Evolutionary conservation across 805 yeast genomes (phyloP).

Genomic region (Spathaspora passalidarum): DNA sequence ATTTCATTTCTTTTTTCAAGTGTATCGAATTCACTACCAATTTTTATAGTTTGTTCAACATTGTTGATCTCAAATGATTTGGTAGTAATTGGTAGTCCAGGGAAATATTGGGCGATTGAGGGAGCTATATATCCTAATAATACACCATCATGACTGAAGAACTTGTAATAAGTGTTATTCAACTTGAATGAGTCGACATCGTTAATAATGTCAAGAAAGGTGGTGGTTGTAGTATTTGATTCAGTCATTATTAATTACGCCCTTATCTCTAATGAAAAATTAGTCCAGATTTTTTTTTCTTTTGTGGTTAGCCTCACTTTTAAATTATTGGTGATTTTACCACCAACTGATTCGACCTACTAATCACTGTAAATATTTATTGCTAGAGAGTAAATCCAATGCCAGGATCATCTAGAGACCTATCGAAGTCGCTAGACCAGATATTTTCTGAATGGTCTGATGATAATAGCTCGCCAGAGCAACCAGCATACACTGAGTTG

Average conservation of each 20-base stretch:
- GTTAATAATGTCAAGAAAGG: constrained; percentile 16
- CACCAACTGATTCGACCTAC: too few relatives aligned
- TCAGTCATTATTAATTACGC: not conserved
- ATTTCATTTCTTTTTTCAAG: constrained; percentile 39
- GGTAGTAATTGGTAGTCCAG: constrained; percentile 6
- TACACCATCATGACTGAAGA: constrained; percentile 28
- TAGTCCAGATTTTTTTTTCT: not conserved
- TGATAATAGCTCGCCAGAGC: not conserved
- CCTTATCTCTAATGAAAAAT: not conserved
- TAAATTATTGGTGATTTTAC: not conserved
- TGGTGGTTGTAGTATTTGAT: constrained; percentile 1
- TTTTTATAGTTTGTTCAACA: constrained; percentile 19
- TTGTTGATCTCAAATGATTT: constrained; percentile 20
- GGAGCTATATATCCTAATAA: constrained; percentile 28
- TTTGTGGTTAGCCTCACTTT: not conserved
- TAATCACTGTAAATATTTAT: too few relatives aligned
- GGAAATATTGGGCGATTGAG: constrained; percentile 21
- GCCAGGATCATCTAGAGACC: constrained; percentile 15
- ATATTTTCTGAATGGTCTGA: constrained; percentile 23
- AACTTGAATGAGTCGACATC: constrained; percentile 29
- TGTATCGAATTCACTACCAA: constrained; percentile 27
- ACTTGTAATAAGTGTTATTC: constrained; percentile 16
- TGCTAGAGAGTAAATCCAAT: too few relatives aligned
- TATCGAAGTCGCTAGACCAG: constrained; percentile 18
- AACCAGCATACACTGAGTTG: constrained; percentile 12